Conservation (phyloP, 108 stramenopile species). For the Bacterosira constricta region DNA sequence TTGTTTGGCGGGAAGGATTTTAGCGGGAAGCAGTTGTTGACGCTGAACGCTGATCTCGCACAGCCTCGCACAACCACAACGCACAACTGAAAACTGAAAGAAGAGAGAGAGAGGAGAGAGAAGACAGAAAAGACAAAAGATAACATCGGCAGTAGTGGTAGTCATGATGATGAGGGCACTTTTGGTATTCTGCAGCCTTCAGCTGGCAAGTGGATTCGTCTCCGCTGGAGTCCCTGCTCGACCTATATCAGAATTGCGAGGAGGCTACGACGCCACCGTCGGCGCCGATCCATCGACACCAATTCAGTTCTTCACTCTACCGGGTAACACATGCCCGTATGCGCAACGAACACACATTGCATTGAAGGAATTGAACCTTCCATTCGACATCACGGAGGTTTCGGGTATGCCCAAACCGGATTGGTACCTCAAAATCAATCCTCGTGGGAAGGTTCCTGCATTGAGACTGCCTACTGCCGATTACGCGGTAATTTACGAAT, state of each 20-base stretch:
- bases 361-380: conserved; percentile 42
- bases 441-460: conserved; percentile 57
- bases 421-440: conserved; percentile 57
- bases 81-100: too few relatives aligned
- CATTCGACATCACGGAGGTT: conserved; percentile 52
- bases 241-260: not conserved
- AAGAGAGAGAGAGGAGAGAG: too few relatives aligned
- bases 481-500: conserved; percentile 48
- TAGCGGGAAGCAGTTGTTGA: too few relatives aligned
- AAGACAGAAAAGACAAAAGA: too few relatives aligned
- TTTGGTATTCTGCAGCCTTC: not conserved
- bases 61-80: too few relatives aligned
- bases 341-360: conserved; percentile 51
- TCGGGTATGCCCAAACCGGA: conserved; percentile 27
- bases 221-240: not conserved
- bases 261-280: conserved; percentile 37
- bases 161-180: not conserved
- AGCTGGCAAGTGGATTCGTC: not conserved
- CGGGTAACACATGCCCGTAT: conserved; percentile 52
- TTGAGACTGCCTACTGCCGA: conserved; percentile 33
- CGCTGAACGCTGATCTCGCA: too few relatives aligned
- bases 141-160: too few relatives aligned
- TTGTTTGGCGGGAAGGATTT: too few relatives aligned
- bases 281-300: conserved; percentile 27
- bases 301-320: conserved; percentile 47